Evolutionary conservation across 331 rosid genomes (phyloP), one percentile per base, ranked within the genome.

Genomic region (Telfairia occidentalis): DNA sequence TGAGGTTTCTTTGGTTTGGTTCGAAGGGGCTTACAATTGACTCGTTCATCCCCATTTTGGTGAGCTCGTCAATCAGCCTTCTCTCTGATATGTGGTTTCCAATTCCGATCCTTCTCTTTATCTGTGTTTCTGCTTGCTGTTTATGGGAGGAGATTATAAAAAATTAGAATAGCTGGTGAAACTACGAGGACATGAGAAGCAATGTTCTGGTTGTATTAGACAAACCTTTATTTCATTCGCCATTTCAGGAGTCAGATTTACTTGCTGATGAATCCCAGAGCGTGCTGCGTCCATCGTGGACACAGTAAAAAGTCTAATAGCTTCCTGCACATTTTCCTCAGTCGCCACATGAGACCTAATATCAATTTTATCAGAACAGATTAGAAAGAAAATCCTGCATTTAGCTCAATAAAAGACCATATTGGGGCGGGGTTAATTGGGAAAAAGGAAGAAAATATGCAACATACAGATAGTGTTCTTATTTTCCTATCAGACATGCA

Each of bases 71-170:
- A 57, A 95, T 89, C 83, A 95, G 83, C 84, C 87, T 89, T 82
- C 98, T 89, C 84, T 91, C 98, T 18, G 98, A 95, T 78, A 91
- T 81, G 85, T 95, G 96, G 83, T 90, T 95, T 60, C 98, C 97
- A 57, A 95, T 95, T 46, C 98, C 98, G 18, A 95, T 80, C 87
- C 98, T 88, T 90, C 98, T 91, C 89, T 89, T 91, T 81, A 95
- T 95, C 86, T 95, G 97, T 53, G 85, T 84, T 86, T 95, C 98
- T 23, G 98, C 98, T 90, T 91, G 97, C 98, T 94, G 98, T 86
- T 86, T 50, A 65, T 13, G 9, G 30, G 35, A n/a, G 45, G 23
- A 57, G 29, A 48, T 32, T 48, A 50, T 18, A 54, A 70, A 23
- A 53, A 55, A 10, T 9, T 57, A 21, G 42, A 30, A 38, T 60